These are phyloP conservation scores for Ceratocystis destructans DNA, from an alignment of 2,329 filamentous ascomycete genomes.

Conservation along the genomic window DNA sequence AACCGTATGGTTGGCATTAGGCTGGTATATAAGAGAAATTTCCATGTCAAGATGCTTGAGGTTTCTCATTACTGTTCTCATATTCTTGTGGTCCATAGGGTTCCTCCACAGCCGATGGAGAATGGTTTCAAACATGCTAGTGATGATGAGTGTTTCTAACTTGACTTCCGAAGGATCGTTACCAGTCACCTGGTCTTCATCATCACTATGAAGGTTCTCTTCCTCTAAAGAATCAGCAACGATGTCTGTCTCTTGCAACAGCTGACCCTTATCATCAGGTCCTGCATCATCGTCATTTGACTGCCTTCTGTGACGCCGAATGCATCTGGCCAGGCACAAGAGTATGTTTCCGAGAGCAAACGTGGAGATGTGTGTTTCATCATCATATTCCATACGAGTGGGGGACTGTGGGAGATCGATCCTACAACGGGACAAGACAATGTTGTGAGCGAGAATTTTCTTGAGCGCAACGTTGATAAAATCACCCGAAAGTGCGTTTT, in stretches of 20 bases:
- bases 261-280: neutral
- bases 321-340: neutral
- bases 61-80: conserved; percentile 30
- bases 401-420: neutral
- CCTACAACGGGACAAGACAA: neutral
- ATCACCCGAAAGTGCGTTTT: neutral
- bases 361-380: neutral
- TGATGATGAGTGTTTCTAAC: neutral
- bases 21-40: conserved; percentile 21
- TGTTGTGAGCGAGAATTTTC: neutral
- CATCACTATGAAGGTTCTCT: neutral
- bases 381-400: neutral
- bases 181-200: neutral
- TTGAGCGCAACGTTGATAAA: neutral
- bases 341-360: neutral
- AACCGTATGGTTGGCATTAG: neutral
- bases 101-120: conserved; percentile 33
- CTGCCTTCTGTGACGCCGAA: neutral
- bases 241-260: neutral
- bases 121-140: neutral
- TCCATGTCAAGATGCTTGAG: conserved; percentile 35
- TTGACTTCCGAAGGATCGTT: neutral
- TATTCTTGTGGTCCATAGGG: conserved; percentile 37
- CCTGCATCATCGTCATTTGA: neutral
- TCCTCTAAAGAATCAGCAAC: neutral